Conservation (phyloP, 441 rosid genomes). For the Bocquillonia castaneifolia region DNA sequence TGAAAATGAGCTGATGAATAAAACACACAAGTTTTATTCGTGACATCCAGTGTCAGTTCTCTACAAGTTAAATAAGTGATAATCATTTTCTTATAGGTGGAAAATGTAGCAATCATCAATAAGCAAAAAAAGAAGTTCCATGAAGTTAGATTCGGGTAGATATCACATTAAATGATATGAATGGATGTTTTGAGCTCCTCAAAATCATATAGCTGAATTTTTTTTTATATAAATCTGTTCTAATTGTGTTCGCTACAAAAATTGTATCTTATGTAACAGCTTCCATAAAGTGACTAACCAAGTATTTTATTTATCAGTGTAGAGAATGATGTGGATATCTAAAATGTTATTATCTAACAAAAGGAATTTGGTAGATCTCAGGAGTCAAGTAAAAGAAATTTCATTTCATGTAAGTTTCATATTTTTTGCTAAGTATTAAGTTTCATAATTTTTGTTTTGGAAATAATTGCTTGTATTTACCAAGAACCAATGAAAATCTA, state of each 20-base stretch:
- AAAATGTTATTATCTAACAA: constrained; percentile 79
- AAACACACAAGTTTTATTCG: too few species aligned
- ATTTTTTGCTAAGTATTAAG: constrained; percentile 3
- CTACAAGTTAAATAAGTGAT: constrained; percentile 19
- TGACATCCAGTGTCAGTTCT: too few species aligned
- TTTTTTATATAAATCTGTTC: neutral
- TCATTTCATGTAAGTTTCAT: constrained; percentile 84
- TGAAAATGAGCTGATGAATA: too few species aligned
- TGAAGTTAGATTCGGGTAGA: constrained; percentile 96
- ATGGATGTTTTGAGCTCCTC: neutral
- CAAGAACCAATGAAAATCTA: neutral
- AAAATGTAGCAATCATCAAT: constrained; percentile 83
- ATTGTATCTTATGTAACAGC: neutral
- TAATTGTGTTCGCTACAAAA: constrained; percentile 1
- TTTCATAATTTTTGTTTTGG: too few species aligned
- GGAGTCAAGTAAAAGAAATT: constrained; percentile 73
- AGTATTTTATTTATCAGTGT: constrained; percentile 27
- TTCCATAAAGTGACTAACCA: neutral
- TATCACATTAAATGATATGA: neutral
- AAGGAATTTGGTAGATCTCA: constrained; percentile 63
- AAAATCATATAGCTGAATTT: neutral
- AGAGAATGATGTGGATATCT: constrained; percentile 99
- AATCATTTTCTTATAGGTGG: constrained; percentile 58
- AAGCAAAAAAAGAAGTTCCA: constrained; percentile 74
- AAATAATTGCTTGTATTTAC: neutral